A percentile compares a stretch with the other conserved stretches of the same genome.
Evolutionary conservation across 345 rosid genomes (phyloP).

Genomic region (Hypericum perforatum): DNA sequence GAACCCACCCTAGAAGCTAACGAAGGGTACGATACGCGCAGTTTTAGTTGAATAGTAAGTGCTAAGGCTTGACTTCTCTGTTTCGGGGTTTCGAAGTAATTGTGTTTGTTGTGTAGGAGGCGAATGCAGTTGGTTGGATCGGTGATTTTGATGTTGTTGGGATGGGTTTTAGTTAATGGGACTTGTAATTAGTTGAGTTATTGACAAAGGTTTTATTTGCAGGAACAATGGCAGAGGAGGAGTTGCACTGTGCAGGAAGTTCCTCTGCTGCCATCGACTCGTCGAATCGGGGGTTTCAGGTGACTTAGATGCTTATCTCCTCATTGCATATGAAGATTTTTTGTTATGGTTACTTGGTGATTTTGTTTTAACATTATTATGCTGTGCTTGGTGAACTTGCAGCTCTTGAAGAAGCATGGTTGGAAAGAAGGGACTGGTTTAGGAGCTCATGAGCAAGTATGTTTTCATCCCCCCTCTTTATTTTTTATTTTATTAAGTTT

Average conservation of each 20-base stretch:
- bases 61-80: no score
- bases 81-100: no score
- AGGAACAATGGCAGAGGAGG: not conserved
- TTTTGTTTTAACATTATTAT: not conserved
- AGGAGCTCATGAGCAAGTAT: conserved; percentile 68
- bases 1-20: no score
- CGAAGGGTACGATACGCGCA: no score
- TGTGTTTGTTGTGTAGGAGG: no score
- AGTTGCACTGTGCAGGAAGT: conserved; percentile 12
- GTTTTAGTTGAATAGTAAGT: no score
- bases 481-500: not conserved
- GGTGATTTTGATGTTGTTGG: no score
- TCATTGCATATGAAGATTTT: not conserved
- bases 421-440: conserved; percentile 97
- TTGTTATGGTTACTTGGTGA: not conserved
- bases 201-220: not conserved
- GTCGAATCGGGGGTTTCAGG: conserved; percentile 74
- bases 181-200: no score
- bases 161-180: no score
- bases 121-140: no score
- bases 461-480: not conserved
- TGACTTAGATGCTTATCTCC: conserved; percentile 7
- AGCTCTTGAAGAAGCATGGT: conserved; percentile 90
- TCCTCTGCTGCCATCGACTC: conserved; percentile 43
- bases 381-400: conserved; percentile 7